Base-by-base conservation (phyloP, 2,329 filamentous ascomycete genomes). In the Aureobasidium lini region DNA sequence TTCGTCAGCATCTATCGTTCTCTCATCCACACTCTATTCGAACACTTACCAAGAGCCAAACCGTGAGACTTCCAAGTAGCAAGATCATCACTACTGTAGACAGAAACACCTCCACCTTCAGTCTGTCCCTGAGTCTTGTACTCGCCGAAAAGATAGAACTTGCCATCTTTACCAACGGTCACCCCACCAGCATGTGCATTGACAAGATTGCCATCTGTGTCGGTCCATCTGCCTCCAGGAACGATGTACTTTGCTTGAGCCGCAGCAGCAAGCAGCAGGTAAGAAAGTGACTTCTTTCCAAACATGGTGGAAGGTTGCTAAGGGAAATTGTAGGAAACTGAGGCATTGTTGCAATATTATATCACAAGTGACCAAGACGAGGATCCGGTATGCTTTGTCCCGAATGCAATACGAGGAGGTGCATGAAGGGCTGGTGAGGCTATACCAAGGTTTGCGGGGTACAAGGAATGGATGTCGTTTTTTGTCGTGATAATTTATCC, bases 171-270 rank as follows among this genome's bases (percentile, higher is more conserved):
- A 28, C 47, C 78, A 79, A 70, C 79, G 85, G 0, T 77, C 6
- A 86, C 73, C 11, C 78, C 79, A 1, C 83, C 83, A 1, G 83
- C 84, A 66, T 86, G 83, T 1, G 83, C 83, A 56, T 84, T 85
- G 57, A 85, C 78, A 11, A 84, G 67, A n/a, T 80, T 77, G 0
- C 82, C 82, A 2, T 83, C 76, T 0, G 81, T 86, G 63, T 85
- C 83, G 16, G 71, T 75, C 84, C 84, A 86, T 67, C 82, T 73
- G 0, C 76, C 83, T 3, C 83, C 83, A 0, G 84, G 83, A 2
- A 85, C 82, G 49, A 86, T 85, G 70, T 81, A 86, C 67, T 78
- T 81, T 11, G 76, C 64, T 1, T 49, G 37, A 5, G 39, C 75
- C 23, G 62, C 57, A 2, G 61, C 63, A 81, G 16, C 40, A 40